Evolutionary conservation across 169 alveolate genomes (phyloP).

Genomic region (Cryptosporidium viatorum): DNA sequence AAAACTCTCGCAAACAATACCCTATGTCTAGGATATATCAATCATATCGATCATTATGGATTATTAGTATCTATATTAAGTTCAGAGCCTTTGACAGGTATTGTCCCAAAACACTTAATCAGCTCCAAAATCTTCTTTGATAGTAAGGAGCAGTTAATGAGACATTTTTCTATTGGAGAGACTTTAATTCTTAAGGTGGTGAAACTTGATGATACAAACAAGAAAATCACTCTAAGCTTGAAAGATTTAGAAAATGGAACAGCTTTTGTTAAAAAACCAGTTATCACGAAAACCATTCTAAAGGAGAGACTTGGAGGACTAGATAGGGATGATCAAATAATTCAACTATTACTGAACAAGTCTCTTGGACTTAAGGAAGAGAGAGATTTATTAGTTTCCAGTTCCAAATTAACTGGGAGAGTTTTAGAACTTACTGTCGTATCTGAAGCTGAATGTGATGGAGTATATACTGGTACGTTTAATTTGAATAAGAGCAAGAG

Average conservation of each 20-base stretch:
- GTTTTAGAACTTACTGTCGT: neutral
- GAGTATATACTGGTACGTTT: neutral
- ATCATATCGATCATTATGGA: constrained; percentile 61
- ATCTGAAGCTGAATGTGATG: neutral
- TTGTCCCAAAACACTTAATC: constrained; percentile 43
- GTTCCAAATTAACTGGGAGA: neutral
- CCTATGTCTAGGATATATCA: constrained; percentile 22
- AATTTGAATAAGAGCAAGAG: too few relatives aligned
- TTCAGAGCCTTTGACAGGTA: constrained; percentile 23
- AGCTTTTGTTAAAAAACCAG: neutral
- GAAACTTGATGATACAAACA: constrained; percentile 10
- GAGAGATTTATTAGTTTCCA: neutral
- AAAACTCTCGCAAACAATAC: neutral
- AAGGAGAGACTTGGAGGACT: neutral
- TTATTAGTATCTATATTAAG: constrained; percentile 16
- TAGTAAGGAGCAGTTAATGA: constrained; percentile 1
- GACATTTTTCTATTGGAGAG: constrained; percentile 37
- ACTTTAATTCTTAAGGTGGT: constrained; percentile 27
- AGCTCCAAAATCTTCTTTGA: constrained; percentile 42
- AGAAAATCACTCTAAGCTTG: constrained; percentile 19
- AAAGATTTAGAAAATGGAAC: constrained; percentile 16
- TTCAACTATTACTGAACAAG: neutral
- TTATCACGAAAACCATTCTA: neutral
- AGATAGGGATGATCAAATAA: neutral
- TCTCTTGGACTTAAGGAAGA: neutral